A percentile compares a stretch with the other conserved stretches of the same genome.
Evolutionary conservation across 208 protist genomes (phyloP).

Genomic region (Acanthamoeba triangularis): DNA sequence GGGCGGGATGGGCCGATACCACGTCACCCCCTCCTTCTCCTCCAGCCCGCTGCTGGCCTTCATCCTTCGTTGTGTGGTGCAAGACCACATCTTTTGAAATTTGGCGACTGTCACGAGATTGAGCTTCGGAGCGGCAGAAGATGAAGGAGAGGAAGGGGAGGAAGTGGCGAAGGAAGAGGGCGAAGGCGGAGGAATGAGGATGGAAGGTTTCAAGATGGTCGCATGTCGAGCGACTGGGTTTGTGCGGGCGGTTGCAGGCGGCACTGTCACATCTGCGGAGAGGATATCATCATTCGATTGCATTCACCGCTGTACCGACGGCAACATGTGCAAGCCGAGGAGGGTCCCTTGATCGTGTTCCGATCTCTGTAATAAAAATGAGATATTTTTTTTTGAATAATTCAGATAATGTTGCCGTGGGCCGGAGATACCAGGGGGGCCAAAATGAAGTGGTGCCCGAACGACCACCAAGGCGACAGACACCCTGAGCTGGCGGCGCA

Average conservation of each 20-base stretch:
- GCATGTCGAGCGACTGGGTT: background rate
- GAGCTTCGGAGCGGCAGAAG: background rate
- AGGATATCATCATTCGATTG: background rate
- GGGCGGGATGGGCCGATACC: slow-evolving; percentile 14
- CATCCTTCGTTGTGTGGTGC: too few species aligned
- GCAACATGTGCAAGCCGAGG: too few species aligned
- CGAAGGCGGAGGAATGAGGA: background rate
- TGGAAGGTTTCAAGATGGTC: background rate
- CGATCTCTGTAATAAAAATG: background rate
- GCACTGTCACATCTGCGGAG: background rate
- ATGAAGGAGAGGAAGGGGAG: background rate
- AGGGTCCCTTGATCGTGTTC: background rate
- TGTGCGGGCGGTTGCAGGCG: background rate
- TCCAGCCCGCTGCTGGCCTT: background rate
- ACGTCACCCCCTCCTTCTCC: background rate
- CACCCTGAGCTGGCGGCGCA: too few species aligned
- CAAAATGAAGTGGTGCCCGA: too few species aligned
- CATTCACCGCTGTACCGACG: background rate
- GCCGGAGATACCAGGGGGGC: too few species aligned
- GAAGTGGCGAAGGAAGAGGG: background rate
- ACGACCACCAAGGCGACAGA: too few species aligned
- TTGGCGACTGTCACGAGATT: background rate
- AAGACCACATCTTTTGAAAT: slow-evolving; percentile 54
- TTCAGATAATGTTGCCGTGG: too few species aligned
- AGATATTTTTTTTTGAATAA: background rate